These are phyloP conservation scores for Penicillium expansum DNA, from an alignment of 2,329 filamentous ascomycete species.

Conservation along the genomic window DNA sequence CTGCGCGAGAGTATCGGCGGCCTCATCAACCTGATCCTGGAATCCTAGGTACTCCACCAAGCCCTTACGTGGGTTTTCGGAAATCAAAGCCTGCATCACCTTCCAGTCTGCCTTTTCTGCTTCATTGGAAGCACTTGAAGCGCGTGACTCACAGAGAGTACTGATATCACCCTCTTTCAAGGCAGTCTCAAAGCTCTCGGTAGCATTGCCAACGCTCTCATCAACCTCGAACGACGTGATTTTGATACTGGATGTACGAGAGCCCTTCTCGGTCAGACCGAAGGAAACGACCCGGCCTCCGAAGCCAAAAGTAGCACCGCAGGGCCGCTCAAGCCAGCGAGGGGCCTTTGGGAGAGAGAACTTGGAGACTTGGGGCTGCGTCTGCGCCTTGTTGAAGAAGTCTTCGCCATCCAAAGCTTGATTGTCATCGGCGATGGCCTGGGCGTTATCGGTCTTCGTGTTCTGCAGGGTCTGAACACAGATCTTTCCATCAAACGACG, in stretches of 20 bases:
- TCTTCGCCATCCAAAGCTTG: slow-evolving; percentile 82
- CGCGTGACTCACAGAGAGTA: slow-evolving; percentile 75
- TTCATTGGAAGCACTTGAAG: slow-evolving; percentile 71
- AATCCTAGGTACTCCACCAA: slow-evolving; percentile 92
- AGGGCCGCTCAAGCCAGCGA: slow-evolving; percentile 83
- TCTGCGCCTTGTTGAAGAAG: slow-evolving; percentile 92
- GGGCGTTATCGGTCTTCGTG: slow-evolving; percentile 70
- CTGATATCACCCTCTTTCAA: slow-evolving; percentile 74
- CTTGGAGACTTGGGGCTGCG: slow-evolving; percentile 82
- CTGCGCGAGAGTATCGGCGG: slow-evolving; percentile 43
- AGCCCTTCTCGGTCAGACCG: slow-evolving; percentile 57
- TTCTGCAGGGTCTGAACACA: slow-evolving; percentile 91
- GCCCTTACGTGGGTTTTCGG: slow-evolving; percentile 78
- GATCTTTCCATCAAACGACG: slow-evolving; percentile 96
- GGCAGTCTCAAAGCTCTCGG: slow-evolving; percentile 81
- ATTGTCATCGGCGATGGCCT: slow-evolving; percentile 62
- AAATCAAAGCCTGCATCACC: slow-evolving; percentile 83
- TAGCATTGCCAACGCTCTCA: slow-evolving; percentile 76
- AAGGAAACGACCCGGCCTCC: slow-evolving; percentile 88
- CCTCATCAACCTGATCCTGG: slow-evolving; percentile 57
- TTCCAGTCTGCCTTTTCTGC: slow-evolving; percentile 96
- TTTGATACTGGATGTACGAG: slow-evolving; percentile 70
- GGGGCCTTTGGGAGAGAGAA: slow-evolving; percentile 85
- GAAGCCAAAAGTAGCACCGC: slow-evolving; percentile 88
- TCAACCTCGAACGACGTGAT: slow-evolving; percentile 90